These are phyloP conservation scores for Cavenderia fasciculata DNA, from an alignment of 78 protist species.

Conservation along the genomic window DNA sequence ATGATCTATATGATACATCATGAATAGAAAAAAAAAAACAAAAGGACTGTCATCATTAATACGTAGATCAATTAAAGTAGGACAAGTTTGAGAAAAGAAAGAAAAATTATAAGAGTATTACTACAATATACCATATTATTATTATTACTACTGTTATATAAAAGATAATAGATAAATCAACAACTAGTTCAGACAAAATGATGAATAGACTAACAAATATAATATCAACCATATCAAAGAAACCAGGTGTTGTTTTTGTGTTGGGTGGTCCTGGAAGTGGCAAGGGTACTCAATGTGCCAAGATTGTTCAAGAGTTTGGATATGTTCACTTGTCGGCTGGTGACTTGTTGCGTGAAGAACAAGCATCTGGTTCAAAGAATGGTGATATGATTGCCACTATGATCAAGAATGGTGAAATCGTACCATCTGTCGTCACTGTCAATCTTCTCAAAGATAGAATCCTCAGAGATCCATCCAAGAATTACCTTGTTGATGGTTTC, in stretches of 20 bases:
- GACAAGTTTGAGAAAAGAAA: too few species aligned
- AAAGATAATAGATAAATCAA: too few species aligned
- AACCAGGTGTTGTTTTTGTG: constrained; percentile 69
- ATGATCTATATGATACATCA: too few species aligned
- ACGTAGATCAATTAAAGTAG: too few species aligned
- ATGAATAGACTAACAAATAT: too few species aligned
- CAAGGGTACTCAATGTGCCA: constrained; percentile 90
- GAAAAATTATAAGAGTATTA: too few species aligned
- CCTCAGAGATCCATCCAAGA: not conserved
- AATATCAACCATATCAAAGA: not conserved
- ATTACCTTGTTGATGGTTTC: constrained; percentile 90
- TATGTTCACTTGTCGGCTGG: constrained; percentile 93
- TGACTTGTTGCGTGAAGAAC: constrained; percentile 92
- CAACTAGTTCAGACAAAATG: too few species aligned
- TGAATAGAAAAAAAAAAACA: too few species aligned
- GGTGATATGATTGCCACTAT: constrained; percentile 82
- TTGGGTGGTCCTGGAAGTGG: constrained; percentile 86
- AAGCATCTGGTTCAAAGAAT: constrained; percentile 58
- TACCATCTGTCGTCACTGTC: constrained; percentile 89
- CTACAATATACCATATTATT: too few species aligned
- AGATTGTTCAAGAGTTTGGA: constrained; percentile 82
- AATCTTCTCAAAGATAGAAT: constrained; percentile 79
- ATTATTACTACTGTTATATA: too few species aligned
- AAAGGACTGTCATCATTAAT: too few species aligned
- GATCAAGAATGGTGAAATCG: constrained; percentile 86